phyloP scores from a whole-genome alignment of 306 rosid genomes.

The Pterocarpus santalinus region DNA sequence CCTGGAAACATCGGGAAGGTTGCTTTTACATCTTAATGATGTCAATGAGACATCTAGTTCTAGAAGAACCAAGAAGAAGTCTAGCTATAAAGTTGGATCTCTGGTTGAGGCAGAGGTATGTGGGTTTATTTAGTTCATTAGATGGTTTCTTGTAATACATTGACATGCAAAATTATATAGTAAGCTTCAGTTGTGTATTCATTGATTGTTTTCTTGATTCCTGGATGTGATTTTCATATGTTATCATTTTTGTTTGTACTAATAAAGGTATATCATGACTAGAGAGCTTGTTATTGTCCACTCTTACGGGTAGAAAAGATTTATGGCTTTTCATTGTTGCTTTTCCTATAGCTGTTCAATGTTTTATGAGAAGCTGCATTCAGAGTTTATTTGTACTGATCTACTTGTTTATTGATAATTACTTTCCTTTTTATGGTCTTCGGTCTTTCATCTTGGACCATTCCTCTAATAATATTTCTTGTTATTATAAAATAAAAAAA shows the following conservation, averaged over 20 bases:
- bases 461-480: constrained; percentile 8
- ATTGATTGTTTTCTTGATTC: constrained; percentile 18
- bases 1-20: constrained; percentile 75
- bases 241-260: neutral
- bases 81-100: constrained; percentile 79
- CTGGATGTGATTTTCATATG: neutral
- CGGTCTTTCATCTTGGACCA: constrained; percentile 13
- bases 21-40: constrained; percentile 76
- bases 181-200: constrained; percentile 31
- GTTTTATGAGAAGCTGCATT: neutral
- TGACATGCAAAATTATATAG: neutral
- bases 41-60: constrained; percentile 66
- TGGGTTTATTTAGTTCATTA: constrained; percentile 33
- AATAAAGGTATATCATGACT: constrained; percentile 14
- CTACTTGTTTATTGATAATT: neutral
- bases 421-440: neutral
- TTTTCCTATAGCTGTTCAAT: neutral
- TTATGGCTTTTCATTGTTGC: constrained; percentile 1
- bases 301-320: neutral
- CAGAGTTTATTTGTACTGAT: neutral
- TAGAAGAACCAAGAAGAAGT: constrained; percentile 79
- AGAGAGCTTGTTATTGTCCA: constrained; percentile 3
- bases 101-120: constrained; percentile 94
- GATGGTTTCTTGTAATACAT: constrained; percentile 10
- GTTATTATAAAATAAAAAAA: neutral